Conservation (phyloP, 345 rosid genomes). For the Lepidium africanum region DNA sequence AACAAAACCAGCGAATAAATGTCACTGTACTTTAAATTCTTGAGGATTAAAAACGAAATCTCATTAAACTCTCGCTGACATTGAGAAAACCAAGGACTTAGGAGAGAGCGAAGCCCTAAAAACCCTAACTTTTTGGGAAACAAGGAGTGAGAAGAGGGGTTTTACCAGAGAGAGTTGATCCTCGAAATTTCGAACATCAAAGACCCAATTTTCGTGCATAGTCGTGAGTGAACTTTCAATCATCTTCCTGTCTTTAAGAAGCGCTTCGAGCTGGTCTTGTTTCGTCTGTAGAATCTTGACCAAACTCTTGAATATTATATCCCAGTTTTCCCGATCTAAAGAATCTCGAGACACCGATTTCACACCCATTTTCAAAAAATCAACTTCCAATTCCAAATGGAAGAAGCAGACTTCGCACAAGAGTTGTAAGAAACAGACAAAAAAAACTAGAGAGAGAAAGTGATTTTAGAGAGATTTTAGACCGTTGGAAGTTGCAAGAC, state of each 20-base stretch:
- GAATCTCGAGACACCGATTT: slow-evolving; percentile 19
- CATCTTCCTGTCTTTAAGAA: slow-evolving; percentile 48
- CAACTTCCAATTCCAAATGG: not conserved
- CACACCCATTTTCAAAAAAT: slow-evolving; percentile 20
- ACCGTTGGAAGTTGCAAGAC: slow-evolving; percentile 16
- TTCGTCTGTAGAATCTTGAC: slow-evolving; percentile 47
- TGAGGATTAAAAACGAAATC: not conserved
- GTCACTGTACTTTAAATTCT: not conserved
- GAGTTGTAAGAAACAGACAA: not conserved
- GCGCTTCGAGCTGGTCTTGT: slow-evolving; percentile 57
- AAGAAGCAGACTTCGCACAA: not conserved
- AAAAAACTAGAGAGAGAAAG: not conserved
- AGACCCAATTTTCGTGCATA: slow-evolving; percentile 38
- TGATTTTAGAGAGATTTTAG: not conserved
- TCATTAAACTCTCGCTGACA: not conserved
- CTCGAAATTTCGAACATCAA: slow-evolving; percentile 41
- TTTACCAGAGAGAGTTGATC: slow-evolving; percentile 48
- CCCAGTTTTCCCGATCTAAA: slow-evolving; percentile 54
- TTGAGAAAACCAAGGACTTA: too few species aligned
- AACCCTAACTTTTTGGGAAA: slow-evolving; percentile 24
- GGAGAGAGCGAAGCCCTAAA: slow-evolving; percentile 16
- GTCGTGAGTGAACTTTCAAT: slow-evolving; percentile 46
- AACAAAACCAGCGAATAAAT: not conserved
- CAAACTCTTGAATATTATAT: slow-evolving; percentile 38
- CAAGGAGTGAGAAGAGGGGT: not conserved